Conservation (phyloP, 1,284 basidiomycete species). For the Cutaneotrichosporon sp. region DNA sequence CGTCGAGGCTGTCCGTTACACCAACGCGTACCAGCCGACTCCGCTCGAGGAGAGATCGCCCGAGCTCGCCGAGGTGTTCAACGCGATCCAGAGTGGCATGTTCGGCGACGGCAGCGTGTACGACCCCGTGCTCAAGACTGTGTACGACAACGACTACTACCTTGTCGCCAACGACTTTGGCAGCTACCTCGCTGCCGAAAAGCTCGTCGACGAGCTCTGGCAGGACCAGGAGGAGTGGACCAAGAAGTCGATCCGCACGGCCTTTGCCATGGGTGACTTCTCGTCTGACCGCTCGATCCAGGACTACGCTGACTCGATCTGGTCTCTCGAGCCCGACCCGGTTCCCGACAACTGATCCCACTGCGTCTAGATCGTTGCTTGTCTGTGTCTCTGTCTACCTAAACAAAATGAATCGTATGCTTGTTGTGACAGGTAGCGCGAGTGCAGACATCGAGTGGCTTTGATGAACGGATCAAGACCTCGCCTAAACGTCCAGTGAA, state of each 20-base stretch:
- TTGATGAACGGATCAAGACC: no score
- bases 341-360: slow-evolving; percentile 30
- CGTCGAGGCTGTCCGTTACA: slow-evolving; percentile 75
- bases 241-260: slow-evolving; percentile 82
- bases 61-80: slow-evolving; percentile 64
- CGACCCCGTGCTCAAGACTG: slow-evolving; percentile 62
- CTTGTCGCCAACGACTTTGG: slow-evolving; percentile 82
- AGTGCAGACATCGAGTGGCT: no score
- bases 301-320: slow-evolving; percentile 68
- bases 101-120: slow-evolving; percentile 76
- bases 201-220: slow-evolving; percentile 83
- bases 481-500: no score
- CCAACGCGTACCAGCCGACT: slow-evolving; percentile 75
- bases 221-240: slow-evolving; percentile 77
- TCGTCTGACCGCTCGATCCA: slow-evolving; percentile 86
- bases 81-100: slow-evolving; percentile 66
- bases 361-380: background rate
- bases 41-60: slow-evolving; percentile 78
- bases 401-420: background rate
- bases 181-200: slow-evolving; percentile 76
- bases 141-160: slow-evolving; percentile 63
- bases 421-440: background rate
- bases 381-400: no score
- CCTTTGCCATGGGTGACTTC: slow-evolving; percentile 88
- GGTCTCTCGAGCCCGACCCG: slow-evolving; percentile 45